Conservation (phyloP, 805 yeast species). For the Metschnikowia lunata region DNA sequence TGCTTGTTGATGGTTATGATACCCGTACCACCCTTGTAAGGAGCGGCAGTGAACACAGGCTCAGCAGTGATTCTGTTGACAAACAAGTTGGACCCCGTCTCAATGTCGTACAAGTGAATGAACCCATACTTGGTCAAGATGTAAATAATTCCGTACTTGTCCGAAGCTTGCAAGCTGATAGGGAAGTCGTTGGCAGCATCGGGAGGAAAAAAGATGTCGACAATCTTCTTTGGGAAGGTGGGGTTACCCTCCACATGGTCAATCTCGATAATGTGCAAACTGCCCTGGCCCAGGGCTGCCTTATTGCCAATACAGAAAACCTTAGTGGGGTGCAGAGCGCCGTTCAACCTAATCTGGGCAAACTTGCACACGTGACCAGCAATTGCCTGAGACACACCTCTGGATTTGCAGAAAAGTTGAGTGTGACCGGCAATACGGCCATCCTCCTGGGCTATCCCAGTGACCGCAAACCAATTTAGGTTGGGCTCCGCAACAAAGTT, state of each 20-base stretch:
- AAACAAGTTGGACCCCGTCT: slow-evolving; percentile 86
- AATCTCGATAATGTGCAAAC: slow-evolving; percentile 88
- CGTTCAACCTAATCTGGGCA: slow-evolving; percentile 69
- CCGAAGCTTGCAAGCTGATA: slow-evolving; percentile 80
- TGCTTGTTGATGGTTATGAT: slow-evolving; percentile 88
- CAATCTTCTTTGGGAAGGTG: slow-evolving; percentile 80
- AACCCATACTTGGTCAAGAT: slow-evolving; percentile 94
- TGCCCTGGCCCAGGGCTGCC: slow-evolving; percentile 65
- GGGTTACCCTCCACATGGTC: slow-evolving; percentile 89
- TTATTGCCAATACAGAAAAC: slow-evolving; percentile 92
- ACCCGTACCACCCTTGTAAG: slow-evolving; percentile 72
- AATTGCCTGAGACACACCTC: slow-evolving; percentile 92
- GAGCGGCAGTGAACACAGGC: slow-evolving; percentile 85
- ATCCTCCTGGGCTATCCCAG: slow-evolving; percentile 91
- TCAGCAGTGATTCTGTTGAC: slow-evolving; percentile 96
- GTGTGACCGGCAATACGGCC: slow-evolving; percentile 95
- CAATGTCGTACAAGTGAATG: slow-evolving; percentile 91
- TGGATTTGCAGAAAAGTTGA: slow-evolving; percentile 81
- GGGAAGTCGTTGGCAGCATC: slow-evolving; percentile 97
- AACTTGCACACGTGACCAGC: slow-evolving; percentile 97
- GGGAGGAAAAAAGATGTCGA: slow-evolving; percentile 93
- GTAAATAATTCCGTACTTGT: slow-evolving; percentile 81
- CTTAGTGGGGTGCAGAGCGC: slow-evolving; percentile 70
- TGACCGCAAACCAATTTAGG: slow-evolving; percentile 89
- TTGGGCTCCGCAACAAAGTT: slow-evolving; percentile 78